Base-by-base conservation (phyloP, 169 alveolate species). In the Amoebophrya sp. region DNA sequence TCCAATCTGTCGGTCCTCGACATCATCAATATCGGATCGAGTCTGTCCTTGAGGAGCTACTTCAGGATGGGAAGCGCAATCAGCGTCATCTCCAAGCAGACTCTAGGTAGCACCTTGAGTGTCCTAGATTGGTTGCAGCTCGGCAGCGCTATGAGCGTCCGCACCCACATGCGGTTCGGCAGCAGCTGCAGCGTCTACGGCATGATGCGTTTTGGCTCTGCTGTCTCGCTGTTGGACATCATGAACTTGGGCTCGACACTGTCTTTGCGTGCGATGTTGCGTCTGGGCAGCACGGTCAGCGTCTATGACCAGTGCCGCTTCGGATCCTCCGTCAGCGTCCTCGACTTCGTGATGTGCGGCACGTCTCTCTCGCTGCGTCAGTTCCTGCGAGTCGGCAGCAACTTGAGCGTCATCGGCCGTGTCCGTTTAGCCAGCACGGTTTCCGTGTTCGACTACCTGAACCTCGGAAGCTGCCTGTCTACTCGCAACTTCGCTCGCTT, bases 1-100 rank as follows among this genome's bases (percentile, higher is more conserved):
- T 40, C 77, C 34, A 89, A 40, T 12, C 33, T 89, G 91, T 89
- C 91, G 2, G 2, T 40, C 26, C 14, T 89, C n/a, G 91, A 41
- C 91, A 6, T n/a, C 1, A 41, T n/a, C 54, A 40, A 89, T 34
- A 26, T 89, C 65, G 91, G 91, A 1, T 40, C 76, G 76, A 89
- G 91, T 41, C 55, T 89, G 65, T 89, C 91, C 0, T 23, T 89
- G 65, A 54, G 91, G 40, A 40, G 77, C 91, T 89, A 39, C 91
- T 38, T n/a, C 53, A 54, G 91, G 53, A 54, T 89, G 65, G 91
- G 91, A 2, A 18, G 40, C 6, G 0, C 91, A 1, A 14, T 89
- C 0, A 40, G 77, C 29, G 40, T 40, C 36, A 39, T 89, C 65
- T 2, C 53, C 54, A 41, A 89, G 3, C 18, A 24, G 23, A 0